These are phyloP conservation scores for Epichloe bromicola DNA, from an alignment of 2,329 filamentous ascomycete species.

Conservation along the genomic window DNA sequence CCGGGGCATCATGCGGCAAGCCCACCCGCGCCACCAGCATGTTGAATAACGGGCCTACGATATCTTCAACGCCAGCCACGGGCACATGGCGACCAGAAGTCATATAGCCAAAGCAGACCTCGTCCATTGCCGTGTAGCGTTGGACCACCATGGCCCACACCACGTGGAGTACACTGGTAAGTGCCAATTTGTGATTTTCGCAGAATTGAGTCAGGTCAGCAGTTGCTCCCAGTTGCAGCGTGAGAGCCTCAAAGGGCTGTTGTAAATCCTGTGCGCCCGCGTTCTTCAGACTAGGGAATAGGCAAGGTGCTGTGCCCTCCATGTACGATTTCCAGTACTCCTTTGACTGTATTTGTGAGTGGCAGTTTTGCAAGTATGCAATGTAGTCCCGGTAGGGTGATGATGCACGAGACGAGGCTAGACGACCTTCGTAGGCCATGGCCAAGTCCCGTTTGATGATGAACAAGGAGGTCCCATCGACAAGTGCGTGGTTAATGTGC, in stretches of 20 bases:
- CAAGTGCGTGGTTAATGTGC: slow-evolving; percentile 22
- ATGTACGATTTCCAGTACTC: slow-evolving; percentile 5
- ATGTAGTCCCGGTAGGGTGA: slow-evolving; percentile 1
- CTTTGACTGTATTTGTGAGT: background rate
- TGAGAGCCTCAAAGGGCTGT: background rate
- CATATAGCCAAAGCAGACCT: slow-evolving; percentile 41
- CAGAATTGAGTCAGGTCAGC: slow-evolving; percentile 18
- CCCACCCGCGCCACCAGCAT: slow-evolving; percentile 28
- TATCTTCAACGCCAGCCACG: slow-evolving; percentile 31
- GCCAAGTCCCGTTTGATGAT: slow-evolving; percentile 2
- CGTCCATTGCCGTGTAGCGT: slow-evolving; percentile 30
- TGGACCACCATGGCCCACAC: slow-evolving; percentile 38
- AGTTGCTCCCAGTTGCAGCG: background rate
- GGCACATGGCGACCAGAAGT: slow-evolving; percentile 38
- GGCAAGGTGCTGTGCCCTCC: background rate
- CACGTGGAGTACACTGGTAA: slow-evolving; percentile 36
- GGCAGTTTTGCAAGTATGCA: background rate
- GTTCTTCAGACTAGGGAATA: background rate
- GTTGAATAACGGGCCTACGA: slow-evolving; percentile 40
- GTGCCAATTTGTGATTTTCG: slow-evolving; percentile 26
- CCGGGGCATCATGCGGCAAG: slow-evolving; percentile 20
- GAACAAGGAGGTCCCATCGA: slow-evolving; percentile 19
- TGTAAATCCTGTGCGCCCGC: background rate
- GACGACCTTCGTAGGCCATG: background rate
- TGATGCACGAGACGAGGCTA: background rate